phyloP scores from a whole-genome alignment of 2,329 filamentous ascomycete species.

The Zasmidium angulare region DNA sequence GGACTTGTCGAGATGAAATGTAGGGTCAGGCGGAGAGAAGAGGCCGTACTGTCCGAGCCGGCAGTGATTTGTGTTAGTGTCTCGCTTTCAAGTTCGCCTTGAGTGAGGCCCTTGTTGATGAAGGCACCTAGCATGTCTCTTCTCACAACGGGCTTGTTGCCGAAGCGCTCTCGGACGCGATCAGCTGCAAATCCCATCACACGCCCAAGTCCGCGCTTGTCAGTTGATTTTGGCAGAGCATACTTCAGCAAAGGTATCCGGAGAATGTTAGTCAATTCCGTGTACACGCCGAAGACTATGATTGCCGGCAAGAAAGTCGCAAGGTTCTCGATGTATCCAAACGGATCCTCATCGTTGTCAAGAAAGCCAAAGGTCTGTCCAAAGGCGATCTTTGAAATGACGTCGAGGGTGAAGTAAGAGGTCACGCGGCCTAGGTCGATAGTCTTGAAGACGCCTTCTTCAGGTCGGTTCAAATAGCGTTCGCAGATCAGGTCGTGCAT shows the following conservation, averaged over 20 bases:
- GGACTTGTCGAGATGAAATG: slow-evolving; percentile 55
- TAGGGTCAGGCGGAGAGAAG: slow-evolving; percentile 54
- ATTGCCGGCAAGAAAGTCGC: slow-evolving; percentile 46
- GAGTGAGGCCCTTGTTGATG: slow-evolving; percentile 46
- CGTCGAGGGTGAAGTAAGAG: slow-evolving; percentile 44
- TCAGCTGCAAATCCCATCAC: slow-evolving; percentile 47
- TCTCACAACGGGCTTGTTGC: slow-evolving; percentile 43
- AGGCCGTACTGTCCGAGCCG: slow-evolving; percentile 60
- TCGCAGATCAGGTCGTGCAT: slow-evolving; percentile 35
- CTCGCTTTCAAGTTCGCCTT: slow-evolving; percentile 46
- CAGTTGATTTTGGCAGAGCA: slow-evolving; percentile 48
- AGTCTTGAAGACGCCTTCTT: slow-evolving; percentile 31
- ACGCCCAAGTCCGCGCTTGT: slow-evolving; percentile 42
- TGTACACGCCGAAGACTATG: slow-evolving; percentile 46
- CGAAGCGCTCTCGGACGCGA: slow-evolving; percentile 49
- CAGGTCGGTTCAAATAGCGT: slow-evolving; percentile 36
- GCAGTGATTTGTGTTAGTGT: slow-evolving; percentile 51
- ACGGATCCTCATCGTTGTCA: slow-evolving; percentile 49
- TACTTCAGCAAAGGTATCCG: slow-evolving; percentile 43
- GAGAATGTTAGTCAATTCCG: slow-evolving; percentile 43
- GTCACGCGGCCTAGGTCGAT: slow-evolving; percentile 39
- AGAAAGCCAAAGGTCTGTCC: slow-evolving; percentile 52
- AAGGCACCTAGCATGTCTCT: slow-evolving; percentile 58
- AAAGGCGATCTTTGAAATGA: slow-evolving; percentile 43
- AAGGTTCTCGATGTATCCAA: slow-evolving; percentile 49